A percentile compares a stretch with the other conserved stretches of the same genome.
These are phyloP conservation scores for Craterostigma plantagineum DNA, from an alignment of 257 asterid species.

Conservation along the genomic window DNA sequence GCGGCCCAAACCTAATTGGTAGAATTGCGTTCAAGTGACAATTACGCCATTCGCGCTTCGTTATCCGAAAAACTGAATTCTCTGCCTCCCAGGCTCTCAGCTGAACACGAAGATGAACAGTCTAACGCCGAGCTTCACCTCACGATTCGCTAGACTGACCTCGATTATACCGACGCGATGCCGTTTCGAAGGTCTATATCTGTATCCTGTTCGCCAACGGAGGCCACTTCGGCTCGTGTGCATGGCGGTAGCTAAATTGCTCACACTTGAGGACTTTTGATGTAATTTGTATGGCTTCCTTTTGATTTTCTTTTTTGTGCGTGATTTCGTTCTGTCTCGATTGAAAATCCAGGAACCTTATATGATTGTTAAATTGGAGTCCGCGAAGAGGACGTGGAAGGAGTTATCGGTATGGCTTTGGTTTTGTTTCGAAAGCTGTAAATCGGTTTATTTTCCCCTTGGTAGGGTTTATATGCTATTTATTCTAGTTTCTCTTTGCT, in stretches of 20 bases:
- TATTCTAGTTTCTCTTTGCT: not conserved
- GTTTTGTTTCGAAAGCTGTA: not conserved
- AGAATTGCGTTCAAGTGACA: no score
- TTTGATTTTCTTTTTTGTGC: not conserved
- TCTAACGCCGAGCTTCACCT: constrained; percentile 31
- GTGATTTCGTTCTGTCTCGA: constrained; percentile 8
- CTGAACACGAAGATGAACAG: constrained; percentile 26
- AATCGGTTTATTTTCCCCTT: not conserved
- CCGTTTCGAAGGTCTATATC: constrained; percentile 14
- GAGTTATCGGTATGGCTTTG: constrained; percentile 72
- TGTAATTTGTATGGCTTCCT: not conserved
- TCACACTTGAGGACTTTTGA: not conserved
- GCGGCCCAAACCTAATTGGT: no score
- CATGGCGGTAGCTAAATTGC: constrained; percentile 62
- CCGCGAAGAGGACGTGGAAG: constrained; percentile 92
- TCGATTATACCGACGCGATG: constrained; percentile 19
- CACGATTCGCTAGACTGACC: constrained; percentile 18
- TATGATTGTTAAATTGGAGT: constrained; percentile 70
- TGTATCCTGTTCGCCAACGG: constrained; percentile 7
- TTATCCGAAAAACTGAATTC: no score
- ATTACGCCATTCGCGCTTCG: no score
- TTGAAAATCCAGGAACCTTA: constrained; percentile 65
- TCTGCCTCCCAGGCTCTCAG: no score
- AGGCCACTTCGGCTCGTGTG: constrained; percentile 35
- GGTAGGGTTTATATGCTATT: no score